Percentiles rank a stretch among this genome's conserved stretches.
phyloP scores from a whole-genome alignment of 2,329 filamentous ascomycete species.

The Penicillium sp. region DNA sequence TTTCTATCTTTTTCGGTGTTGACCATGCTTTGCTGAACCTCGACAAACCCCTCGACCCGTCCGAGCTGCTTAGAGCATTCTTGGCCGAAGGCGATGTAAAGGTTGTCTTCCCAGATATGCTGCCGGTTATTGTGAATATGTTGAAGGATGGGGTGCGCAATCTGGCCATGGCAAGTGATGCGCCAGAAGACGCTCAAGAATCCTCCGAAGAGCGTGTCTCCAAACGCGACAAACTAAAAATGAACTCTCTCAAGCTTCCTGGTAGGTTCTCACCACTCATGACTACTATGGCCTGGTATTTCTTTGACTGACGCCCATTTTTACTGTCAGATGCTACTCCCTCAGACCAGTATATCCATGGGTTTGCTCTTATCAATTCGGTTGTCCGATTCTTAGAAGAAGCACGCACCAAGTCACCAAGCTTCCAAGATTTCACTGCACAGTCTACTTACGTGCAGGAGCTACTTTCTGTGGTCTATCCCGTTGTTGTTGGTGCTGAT shows the following conservation, averaged over 20 bases:
- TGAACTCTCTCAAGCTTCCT: conserved; percentile 15
- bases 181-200: conserved; percentile 33
- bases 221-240: conserved; percentile 6
- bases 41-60: conserved; percentile 70
- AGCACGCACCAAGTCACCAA: conserved; percentile 70
- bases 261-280: conserved; percentile 9
- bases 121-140: conserved; percentile 81
- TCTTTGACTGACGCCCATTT: neutral
- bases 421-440: conserved; percentile 79
- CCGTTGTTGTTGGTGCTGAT: conserved; percentile 83
- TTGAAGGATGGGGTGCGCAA: conserved; percentile 75
- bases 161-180: conserved; percentile 61
- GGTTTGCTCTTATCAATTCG: conserved; percentile 63
- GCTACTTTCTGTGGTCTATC: conserved; percentile 77
- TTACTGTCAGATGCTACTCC: conserved; percentile 8
- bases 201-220: conserved; percentile 11
- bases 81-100: conserved; percentile 56
- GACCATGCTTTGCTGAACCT: conserved; percentile 76
- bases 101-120: conserved; percentile 72
- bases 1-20: conserved; percentile 82
- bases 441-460: conserved; percentile 79
- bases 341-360: conserved; percentile 13
- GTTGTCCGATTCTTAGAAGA: conserved; percentile 77
- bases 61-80: conserved; percentile 72
- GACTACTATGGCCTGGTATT: neutral